Percentiles rank a stretch among this genome's conserved stretches.
Conservation (phyloP, 2,329 filamentous ascomycete species). For the Ilyonectria destructans region DNA sequence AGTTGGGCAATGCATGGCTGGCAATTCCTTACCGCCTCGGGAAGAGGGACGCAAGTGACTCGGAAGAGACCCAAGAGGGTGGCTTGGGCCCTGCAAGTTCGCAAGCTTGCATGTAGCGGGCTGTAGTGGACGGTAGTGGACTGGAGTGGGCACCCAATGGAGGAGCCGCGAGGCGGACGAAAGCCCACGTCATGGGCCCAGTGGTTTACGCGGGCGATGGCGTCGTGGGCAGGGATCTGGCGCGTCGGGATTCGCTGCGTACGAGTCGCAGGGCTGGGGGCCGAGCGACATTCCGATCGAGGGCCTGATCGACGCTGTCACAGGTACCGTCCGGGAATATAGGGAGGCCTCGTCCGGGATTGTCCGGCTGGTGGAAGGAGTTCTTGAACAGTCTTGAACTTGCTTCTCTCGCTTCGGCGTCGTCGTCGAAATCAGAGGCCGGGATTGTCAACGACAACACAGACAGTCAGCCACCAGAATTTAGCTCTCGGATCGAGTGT, state of each 20-base stretch:
- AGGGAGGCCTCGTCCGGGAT: neutral
- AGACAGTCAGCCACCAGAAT: neutral
- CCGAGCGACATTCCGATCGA: conserved; percentile 8
- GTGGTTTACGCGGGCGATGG: conserved; percentile 18
- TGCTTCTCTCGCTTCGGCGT: neutral
- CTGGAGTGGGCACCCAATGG: conserved; percentile 42
- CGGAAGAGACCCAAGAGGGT: conserved; percentile 28
- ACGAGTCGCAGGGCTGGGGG: conserved; percentile 12
- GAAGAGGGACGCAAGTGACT: conserved; percentile 25
- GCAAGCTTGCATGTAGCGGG: conserved; percentile 26
- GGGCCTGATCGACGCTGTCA: neutral
- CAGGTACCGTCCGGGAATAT: neutral
- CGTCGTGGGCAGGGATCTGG: conserved; percentile 22
- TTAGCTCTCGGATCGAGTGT: neutral
- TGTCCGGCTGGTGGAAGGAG: neutral
- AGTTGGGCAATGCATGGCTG: conserved; percentile 8
- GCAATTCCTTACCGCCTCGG: conserved; percentile 48
- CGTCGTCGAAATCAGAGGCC: neutral
- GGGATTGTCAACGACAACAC: neutral
- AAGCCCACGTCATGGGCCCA: conserved; percentile 48
- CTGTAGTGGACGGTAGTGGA: neutral
- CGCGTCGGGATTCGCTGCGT: conserved; percentile 14
- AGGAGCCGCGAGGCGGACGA: conserved; percentile 40
- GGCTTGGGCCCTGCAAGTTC: conserved; percentile 46
- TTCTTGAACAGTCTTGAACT: neutral